Conservation (phyloP, 306 rosid genomes). For the Hippophae tibetana region DNA sequence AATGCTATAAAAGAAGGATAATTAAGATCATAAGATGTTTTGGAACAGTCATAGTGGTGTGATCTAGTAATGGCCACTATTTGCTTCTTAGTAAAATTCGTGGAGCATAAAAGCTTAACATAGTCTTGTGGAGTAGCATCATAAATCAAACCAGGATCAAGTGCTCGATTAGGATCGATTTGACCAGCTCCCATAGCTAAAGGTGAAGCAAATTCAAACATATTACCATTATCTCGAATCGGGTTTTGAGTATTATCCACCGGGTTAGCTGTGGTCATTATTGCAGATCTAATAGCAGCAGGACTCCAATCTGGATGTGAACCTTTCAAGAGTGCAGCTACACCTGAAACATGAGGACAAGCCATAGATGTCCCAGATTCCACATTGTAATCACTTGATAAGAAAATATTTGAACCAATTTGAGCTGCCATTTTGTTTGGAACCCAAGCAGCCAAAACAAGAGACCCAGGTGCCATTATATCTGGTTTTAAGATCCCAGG, state of each 20-base stretch:
- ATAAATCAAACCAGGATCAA: conserved; percentile 20
- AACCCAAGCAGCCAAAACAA: conserved; percentile 21
- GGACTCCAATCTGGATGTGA: conserved; percentile 7
- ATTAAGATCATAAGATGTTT: conserved; percentile 32
- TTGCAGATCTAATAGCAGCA: conserved; percentile 12
- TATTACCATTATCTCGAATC: conserved; percentile 1
- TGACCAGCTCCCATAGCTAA: conserved; percentile 11
- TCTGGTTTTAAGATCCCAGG: conserved; percentile 13
- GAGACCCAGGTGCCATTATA: conserved; percentile 18
- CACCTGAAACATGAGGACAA: conserved; percentile 10
- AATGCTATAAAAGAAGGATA: conserved; percentile 31
- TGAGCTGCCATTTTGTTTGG: background rate
- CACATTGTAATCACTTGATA: conserved; percentile 19
- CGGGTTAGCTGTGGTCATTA: conserved; percentile 9
- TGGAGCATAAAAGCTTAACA: conserved; percentile 11
- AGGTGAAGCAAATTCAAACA: background rate
- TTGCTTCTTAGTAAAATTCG: background rate
- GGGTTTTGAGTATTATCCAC: background rate
- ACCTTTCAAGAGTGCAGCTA: conserved; percentile 8
- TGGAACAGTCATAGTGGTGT: conserved; percentile 15
- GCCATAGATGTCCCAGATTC: conserved; percentile 26
- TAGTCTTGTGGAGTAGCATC: conserved; percentile 13
- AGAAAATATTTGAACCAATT: background rate
- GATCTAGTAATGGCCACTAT: conserved; percentile 17
- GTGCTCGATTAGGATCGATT: conserved; percentile 12